Evolutionary conservation across 805 yeast species (phyloP), one percentile per base, ranked within the genome.

Genomic region (Ogataea parapolymorpha): DNA sequence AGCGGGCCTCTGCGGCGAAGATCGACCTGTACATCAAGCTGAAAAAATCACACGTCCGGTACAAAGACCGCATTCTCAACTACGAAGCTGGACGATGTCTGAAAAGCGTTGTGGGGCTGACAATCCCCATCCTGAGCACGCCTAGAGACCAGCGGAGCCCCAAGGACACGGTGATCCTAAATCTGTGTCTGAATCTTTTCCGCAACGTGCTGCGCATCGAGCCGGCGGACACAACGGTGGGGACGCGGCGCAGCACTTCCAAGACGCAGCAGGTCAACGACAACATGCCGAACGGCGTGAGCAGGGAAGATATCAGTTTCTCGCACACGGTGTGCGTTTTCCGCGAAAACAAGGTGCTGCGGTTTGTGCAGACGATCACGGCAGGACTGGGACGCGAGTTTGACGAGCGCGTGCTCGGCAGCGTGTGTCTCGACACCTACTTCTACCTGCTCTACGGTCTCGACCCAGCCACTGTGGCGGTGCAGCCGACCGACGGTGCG

Each of bases 161-260:
- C 0, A 67, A 87, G 26, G 97, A 90, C 51, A 79, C 79, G 43
- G 81, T 81, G 32, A 74, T 90, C 11, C 61, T 93, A 35, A 77
- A 82, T 41, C 69, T 91, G 44, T 86, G 84, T 20, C 63, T 90
- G 12, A 77, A 77, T 37, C 78, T 93, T 55, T 72, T 89, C 47
- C 72, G 95, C 47, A 93, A 93, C 58, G 52, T 93, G n/a, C 64
- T 85, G 7, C 73, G 79, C 29, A 87, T 91, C 25, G 88, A 83
- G 49, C 91, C 90, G 0, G 79, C 84, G 1, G 78, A 73, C 26
- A 51, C 73, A 5, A 71, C 80, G 1, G 61, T 79, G 7, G 64
- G 77, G 2, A 62, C 67, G 2, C 71, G 71, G 35, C 70, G 61
- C 41, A 36, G 65, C 5, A 41, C 62, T 9, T 65, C 70, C 29